Conservation (phyloP, 352 stramenopile genomes). For the Phytophthora litchii region DNA sequence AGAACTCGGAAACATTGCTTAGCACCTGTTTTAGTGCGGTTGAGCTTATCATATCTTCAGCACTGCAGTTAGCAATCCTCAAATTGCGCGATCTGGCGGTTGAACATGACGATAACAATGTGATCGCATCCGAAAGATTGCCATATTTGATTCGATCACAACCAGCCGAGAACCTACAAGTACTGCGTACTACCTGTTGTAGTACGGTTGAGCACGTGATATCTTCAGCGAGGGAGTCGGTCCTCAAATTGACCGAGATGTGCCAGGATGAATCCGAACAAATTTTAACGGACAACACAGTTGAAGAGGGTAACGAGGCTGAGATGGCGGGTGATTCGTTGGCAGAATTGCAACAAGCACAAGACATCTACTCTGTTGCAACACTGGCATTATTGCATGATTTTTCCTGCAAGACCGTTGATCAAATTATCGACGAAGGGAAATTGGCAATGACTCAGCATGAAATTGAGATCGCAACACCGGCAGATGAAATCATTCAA, state of each 20-base stretch:
- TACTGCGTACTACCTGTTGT: constrained; percentile 3
- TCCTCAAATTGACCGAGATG: too few relatives aligned
- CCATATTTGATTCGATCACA: background rate
- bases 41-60: too few relatives aligned
- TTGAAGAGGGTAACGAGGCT: background rate
- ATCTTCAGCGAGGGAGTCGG: constrained; percentile 11
- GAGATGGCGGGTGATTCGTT: too few relatives aligned
- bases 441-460: constrained; percentile 6
- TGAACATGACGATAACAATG: too few relatives aligned
- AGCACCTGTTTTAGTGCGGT: too few relatives aligned
- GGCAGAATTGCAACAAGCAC: too few relatives aligned
- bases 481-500: background rate
- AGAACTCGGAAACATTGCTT: too few relatives aligned
- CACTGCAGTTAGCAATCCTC: too few relatives aligned
- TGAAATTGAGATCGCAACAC: background rate
- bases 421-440: constrained; percentile 10
- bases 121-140: background rate
- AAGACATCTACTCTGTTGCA: too few relatives aligned
- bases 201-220: constrained; percentile 6
- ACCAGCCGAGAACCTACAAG: background rate
- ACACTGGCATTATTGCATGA: background rate
- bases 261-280: too few relatives aligned
- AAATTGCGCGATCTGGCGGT: too few relatives aligned
- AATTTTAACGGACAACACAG: too few relatives aligned
- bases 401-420: constrained; percentile 4